A percentile compares a stretch with the other conserved stretches of the same genome.
Evolutionary conservation across 345 rosid species (phyloP).

Genomic region (Turritis glabra): DNA sequence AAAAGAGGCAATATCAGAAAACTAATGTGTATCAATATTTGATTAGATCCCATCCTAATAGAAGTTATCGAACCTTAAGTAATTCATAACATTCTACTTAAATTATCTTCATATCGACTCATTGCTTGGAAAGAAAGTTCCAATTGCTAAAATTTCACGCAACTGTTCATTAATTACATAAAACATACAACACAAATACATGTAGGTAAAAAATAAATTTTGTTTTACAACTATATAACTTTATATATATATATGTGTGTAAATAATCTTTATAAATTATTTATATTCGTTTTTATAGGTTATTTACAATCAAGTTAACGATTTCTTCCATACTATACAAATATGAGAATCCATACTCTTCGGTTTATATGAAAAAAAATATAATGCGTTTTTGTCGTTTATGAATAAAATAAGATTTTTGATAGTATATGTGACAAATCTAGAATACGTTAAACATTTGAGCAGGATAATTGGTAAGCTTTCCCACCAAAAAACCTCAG

Average conservation of each 20-base stretch:
- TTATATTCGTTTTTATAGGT: not conserved
- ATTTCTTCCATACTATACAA: conserved; percentile 2
- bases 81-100: not conserved
- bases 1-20: not conserved
- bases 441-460: not conserved
- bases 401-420: not conserved
- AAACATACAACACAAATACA: not conserved
- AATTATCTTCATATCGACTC: not conserved
- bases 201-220: no score
- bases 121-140: not conserved
- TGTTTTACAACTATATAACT: no score
- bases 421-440: not conserved
- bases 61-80: not conserved
- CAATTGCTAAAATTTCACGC: not conserved
- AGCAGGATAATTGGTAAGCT: not conserved
- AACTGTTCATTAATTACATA: not conserved
- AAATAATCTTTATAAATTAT: not conserved
- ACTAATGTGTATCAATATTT: not conserved
- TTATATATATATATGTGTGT: not conserved
- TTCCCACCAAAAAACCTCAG: not conserved
- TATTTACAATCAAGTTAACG: not conserved
- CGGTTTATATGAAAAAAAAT: not conserved
- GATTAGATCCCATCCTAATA: not conserved
- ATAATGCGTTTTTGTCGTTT: not conserved
- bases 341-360: conserved; percentile 21